Evolutionary conservation across 257 asterid species (phyloP), one percentile per base, ranked within the genome.

Genomic region (Anisodus acutangulus): DNA sequence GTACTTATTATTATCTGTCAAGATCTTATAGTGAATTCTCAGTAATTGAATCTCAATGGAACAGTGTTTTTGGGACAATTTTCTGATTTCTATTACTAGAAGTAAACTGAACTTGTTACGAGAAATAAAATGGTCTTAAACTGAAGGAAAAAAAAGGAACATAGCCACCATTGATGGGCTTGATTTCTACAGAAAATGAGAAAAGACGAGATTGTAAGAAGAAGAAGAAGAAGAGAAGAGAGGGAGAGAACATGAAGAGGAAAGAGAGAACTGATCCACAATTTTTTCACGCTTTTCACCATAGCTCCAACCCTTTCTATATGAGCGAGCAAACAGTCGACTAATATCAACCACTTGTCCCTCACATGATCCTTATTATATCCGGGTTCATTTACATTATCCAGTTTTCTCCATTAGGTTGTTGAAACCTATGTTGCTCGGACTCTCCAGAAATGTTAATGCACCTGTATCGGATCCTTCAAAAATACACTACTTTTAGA

Each of bases 151-250:
- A 7, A 31, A 11, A 67, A 67, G 12, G 22, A 67, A 67, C 74
- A 13, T 8, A 16, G 74, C 0, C 0, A 19, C 49, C 74, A 67
- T 67, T 67, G 74, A 67, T 35, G n/a, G 11, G 49, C 49, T 35
- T 66, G 72, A 66, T 66, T 67, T 67, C 49, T 67, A 35, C 11
- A 35, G 74, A 35, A 47, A 37, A 67, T 67, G 19, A 67, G 74
- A 13, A 6, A 67, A 67, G 3, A 67, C 35, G 49, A 67, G 47
- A 67, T 6, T 13, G 12, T 47, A 35, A 35, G 74, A 67, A 43
- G 49, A 35, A 13, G 74, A 11, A n/a, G 31, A 66, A 45, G 45
- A 31, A 66, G 45, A 66, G 45, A 7, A 31, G 72, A 66, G 72
- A 66, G 45, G 72, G 19, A 31, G n/a, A 64, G 41, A 11, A 31